Evolutionary conservation across 805 yeast genomes (phyloP).

Genomic region (Tetrapisispora fleetii): DNA sequence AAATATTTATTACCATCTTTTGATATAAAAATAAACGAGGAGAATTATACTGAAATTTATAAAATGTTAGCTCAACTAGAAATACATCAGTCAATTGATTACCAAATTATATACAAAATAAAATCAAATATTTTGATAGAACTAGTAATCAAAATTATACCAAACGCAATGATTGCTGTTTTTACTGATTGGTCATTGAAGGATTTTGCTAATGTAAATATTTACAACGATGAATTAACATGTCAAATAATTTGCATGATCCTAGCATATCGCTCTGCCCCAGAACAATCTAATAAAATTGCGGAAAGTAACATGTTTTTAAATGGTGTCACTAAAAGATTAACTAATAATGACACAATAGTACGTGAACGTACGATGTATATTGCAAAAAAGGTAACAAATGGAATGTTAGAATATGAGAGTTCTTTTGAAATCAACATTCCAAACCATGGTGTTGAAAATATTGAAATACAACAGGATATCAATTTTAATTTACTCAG

Average conservation of each 20-base stretch:
- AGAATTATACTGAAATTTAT: constrained; percentile 6
- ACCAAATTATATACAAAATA: constrained; percentile 6
- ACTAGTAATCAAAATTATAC: constrained; percentile 10
- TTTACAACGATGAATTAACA: constrained; percentile 11
- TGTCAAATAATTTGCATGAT: constrained; percentile 11
- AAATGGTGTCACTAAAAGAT: constrained; percentile 22
- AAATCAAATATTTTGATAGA: constrained; percentile 13
- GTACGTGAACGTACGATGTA: constrained; percentile 29
- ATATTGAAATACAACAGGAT: background rate
- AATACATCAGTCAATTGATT: constrained; percentile 6
- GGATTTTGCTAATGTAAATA: constrained; percentile 7
- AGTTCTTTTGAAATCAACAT: constrained; percentile 18
- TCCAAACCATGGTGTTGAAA: constrained; percentile 10
- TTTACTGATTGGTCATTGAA: constrained; percentile 2
- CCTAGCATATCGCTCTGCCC: constrained; percentile 10
- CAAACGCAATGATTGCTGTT: background rate
- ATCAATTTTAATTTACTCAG: constrained; percentile 6
- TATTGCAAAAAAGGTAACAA: constrained; percentile 23
- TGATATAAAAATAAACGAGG: constrained; percentile 6
- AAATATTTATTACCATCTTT: constrained; percentile 15
- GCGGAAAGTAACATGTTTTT: constrained; percentile 15
- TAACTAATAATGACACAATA: constrained; percentile 13
- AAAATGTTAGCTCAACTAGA: constrained; percentile 10
- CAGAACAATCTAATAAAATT: constrained; percentile 1
- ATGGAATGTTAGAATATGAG: constrained; percentile 20